phyloP scores from a whole-genome alignment of 306 rosid genomes.

The Cucurbita maxima region DNA sequence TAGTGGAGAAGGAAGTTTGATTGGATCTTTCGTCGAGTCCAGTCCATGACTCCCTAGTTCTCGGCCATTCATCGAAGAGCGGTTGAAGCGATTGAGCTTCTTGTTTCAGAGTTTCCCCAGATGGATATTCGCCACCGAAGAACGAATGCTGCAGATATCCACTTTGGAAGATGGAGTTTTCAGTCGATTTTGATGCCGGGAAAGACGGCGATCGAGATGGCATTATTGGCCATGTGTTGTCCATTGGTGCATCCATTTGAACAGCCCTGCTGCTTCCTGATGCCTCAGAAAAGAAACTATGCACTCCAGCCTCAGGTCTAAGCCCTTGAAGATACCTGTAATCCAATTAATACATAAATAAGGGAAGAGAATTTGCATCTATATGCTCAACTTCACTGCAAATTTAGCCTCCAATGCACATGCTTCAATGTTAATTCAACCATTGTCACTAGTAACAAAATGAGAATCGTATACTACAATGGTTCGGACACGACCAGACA shows the following conservation, averaged over 20 bases:
- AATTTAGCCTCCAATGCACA: not conserved
- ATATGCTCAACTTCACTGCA: not conserved
- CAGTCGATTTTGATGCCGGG: constrained; percentile 15
- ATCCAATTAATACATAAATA: not conserved
- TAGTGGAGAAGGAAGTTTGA: constrained; percentile 31
- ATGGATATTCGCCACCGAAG: constrained; percentile 13
- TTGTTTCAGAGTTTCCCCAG: constrained; percentile 18
- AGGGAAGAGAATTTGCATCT: not conserved
- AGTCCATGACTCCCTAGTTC: constrained; percentile 31
- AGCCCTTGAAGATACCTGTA: constrained; percentile 30
- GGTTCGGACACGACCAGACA: not conserved
- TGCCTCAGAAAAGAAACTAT: constrained; percentile 25
- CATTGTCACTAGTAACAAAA: not conserved
- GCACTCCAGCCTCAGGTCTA: constrained; percentile 28
- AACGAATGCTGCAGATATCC: constrained; percentile 19
- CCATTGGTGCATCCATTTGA: constrained; percentile 20
- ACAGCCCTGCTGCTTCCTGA: constrained; percentile 25
- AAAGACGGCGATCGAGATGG: constrained; percentile 18
- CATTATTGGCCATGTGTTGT: constrained; percentile 24
- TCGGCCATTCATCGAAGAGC: constrained; percentile 35
- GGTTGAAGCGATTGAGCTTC: constrained; percentile 37
- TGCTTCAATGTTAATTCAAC: not conserved
- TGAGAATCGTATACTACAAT: not conserved
- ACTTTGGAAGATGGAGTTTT: constrained; percentile 13
- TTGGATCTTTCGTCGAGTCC: constrained; percentile 35